phyloP scores from a whole-genome alignment of 805 yeast species.

The Candida boleticola region DNA sequence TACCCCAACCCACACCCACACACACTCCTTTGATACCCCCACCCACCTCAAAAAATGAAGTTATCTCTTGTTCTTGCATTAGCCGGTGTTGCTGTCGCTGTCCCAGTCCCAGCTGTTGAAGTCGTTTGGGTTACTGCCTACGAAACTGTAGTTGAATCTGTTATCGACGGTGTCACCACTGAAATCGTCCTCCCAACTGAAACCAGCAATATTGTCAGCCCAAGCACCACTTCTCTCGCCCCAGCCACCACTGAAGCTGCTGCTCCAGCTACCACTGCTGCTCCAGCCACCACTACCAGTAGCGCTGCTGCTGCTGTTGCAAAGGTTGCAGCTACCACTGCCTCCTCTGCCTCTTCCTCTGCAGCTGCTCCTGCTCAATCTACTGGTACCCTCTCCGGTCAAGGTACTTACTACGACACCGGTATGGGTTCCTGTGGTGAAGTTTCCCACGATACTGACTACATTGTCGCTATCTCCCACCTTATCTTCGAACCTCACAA shows the following conservation, averaged over 20 bases:
- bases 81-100: slow-evolving; percentile 15
- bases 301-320: slow-evolving; percentile 1
- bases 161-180: slow-evolving; percentile 4
- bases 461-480: slow-evolving; percentile 52
- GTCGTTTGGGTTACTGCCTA: slow-evolving; percentile 22
- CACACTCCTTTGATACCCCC: neutral
- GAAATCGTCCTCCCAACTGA: slow-evolving; percentile 5
- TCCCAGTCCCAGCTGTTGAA: slow-evolving; percentile 27
- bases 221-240: slow-evolving; percentile 9
- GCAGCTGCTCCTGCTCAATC: slow-evolving; percentile 13
- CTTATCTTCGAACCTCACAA: slow-evolving; percentile 35
- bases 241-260: slow-evolving; percentile 12
- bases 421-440: slow-evolving; percentile 57
- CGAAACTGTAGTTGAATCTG: slow-evolving; percentile 15
- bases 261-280: slow-evolving; percentile 6
- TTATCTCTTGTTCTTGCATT: slow-evolving; percentile 16
- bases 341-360: slow-evolving; percentile 16
- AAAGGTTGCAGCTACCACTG: slow-evolving; percentile 7
- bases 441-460: slow-evolving; percentile 43
- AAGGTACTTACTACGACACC: slow-evolving; percentile 50
- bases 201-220: slow-evolving; percentile 7
- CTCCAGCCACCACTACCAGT: slow-evolving; percentile 10
- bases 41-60: slow-evolving; percentile 12
- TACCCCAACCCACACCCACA: too few species aligned
- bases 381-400: slow-evolving; percentile 28